These are phyloP conservation scores for Phoma sp. DNA, from an alignment of 2,329 filamentous ascomycete genomes.

Conservation along the genomic window DNA sequence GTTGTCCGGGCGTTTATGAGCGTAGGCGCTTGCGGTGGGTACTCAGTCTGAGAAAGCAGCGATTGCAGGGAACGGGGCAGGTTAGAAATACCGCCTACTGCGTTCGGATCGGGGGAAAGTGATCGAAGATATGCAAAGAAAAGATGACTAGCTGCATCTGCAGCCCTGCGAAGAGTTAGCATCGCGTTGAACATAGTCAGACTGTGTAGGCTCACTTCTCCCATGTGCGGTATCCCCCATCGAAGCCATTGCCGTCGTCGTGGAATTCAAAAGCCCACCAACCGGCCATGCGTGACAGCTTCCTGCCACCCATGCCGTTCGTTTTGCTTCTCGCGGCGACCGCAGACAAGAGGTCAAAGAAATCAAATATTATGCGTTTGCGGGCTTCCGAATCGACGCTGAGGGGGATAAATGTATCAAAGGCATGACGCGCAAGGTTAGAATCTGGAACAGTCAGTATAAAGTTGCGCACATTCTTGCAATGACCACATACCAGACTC, in stretches of 20 bases:
- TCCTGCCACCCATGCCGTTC: conserved; percentile 91
- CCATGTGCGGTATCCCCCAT: conserved; percentile 92
- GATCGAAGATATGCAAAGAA: conserved; percentile 98
- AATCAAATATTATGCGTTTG: conserved; percentile 90
- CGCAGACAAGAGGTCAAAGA: conserved; percentile 90
- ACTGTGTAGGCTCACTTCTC: conserved; percentile 62
- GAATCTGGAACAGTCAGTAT: conserved; percentile 68
- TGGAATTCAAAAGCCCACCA: conserved; percentile 98
- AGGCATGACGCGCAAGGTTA: conserved; percentile 87
- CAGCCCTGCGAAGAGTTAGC: conserved; percentile 66
- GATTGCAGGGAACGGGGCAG: conserved; percentile 91
- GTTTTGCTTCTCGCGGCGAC: conserved; percentile 91
- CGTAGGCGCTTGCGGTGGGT: conserved; percentile 79
- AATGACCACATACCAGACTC: conserved; percentile 72
- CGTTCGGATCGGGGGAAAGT: conserved; percentile 76
- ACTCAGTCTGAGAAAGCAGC: conserved; percentile 89
- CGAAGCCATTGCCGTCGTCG: conserved; percentile 88
- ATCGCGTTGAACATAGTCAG: background rate
- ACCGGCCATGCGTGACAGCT: conserved; percentile 90
- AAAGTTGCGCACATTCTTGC: conserved; percentile 1
- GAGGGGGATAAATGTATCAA: conserved; percentile 94
- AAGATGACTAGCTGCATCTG: conserved; percentile 93
- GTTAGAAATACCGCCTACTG: conserved; percentile 78
- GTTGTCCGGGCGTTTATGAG: conserved; percentile 81
- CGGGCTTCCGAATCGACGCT: conserved; percentile 87